phyloP scores from a whole-genome alignment of 1,139 yeast genomes.

The Zygoascus sp. region DNA sequence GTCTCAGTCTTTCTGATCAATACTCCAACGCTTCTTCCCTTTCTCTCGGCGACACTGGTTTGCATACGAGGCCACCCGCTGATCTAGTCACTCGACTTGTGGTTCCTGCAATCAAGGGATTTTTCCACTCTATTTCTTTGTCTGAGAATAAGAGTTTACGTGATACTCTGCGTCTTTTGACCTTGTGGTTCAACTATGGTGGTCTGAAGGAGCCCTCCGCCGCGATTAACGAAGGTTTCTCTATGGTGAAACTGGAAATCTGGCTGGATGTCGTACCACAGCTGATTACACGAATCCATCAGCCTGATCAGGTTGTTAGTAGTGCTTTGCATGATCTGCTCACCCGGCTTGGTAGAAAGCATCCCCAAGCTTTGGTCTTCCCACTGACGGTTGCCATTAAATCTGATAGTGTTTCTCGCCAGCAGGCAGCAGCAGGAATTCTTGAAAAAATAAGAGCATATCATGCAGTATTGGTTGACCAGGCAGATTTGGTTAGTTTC shows the following conservation, averaged over 20 bases:
- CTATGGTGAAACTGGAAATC: slow-evolving; percentile 81
- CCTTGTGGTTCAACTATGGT: slow-evolving; percentile 95
- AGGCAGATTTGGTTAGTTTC: slow-evolving; percentile 88
- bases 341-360: slow-evolving; percentile 87
- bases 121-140: slow-evolving; percentile 88
- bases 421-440: slow-evolving; percentile 85
- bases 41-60: slow-evolving; percentile 14
- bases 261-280: slow-evolving; percentile 98
- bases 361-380: slow-evolving; percentile 94
- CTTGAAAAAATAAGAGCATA: slow-evolving; percentile 90
- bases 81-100: slow-evolving; percentile 80
- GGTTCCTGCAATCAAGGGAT: slow-evolving; percentile 90
- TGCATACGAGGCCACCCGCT: slow-evolving; percentile 34
- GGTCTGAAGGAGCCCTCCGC: slow-evolving; percentile 87
- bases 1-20: slow-evolving; percentile 7
- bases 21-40: slow-evolving; percentile 26
- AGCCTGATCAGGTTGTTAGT: slow-evolving; percentile 83
- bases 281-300: slow-evolving; percentile 92
- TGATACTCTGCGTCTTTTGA: slow-evolving; percentile 82
- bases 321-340: slow-evolving; percentile 72
- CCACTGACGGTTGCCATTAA: slow-evolving; percentile 96
- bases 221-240: slow-evolving; percentile 88
- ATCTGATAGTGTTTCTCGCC: slow-evolving; percentile 84
- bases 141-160: slow-evolving; percentile 85
- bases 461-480: slow-evolving; percentile 78